Conservation (phyloP, 108 stramenopile species). For the Cyclotella kingstonii region DNA sequence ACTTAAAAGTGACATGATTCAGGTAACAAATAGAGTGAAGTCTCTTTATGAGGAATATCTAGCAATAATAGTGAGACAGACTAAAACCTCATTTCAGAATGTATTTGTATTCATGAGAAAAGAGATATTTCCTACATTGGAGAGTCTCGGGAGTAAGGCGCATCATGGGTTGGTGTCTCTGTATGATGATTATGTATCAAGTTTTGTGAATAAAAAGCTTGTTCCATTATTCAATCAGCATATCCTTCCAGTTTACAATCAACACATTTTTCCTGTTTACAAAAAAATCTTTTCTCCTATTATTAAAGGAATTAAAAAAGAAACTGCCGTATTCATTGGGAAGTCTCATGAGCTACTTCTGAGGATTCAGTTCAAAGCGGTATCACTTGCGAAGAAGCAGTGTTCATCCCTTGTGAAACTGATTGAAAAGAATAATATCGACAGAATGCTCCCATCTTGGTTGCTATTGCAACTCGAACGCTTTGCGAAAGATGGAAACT, state of each 20-base stretch:
- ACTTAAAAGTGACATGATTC: not conserved
- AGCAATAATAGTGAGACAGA: not conserved
- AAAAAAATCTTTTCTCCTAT: conserved; percentile 31
- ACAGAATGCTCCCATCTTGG: conserved; percentile 24
- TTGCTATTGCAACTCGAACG: conserved; percentile 3
- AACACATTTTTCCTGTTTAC: conserved; percentile 40
- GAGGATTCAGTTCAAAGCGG: conserved; percentile 25
- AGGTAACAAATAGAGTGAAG: not conserved
- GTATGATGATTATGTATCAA: conserved; percentile 30
- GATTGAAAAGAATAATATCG: conserved; percentile 23
- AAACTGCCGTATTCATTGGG: conserved; percentile 17
- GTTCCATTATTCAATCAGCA: conserved; percentile 10
- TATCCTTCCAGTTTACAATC: conserved; percentile 25
- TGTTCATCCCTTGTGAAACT: conserved; percentile 15
- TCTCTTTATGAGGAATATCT: not conserved
- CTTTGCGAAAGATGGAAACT: conserved; percentile 21
- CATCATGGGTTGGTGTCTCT: conserved; percentile 12
- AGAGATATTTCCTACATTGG: conserved; percentile 8
- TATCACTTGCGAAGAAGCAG: conserved; percentile 11
- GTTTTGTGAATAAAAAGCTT: conserved; percentile 14
- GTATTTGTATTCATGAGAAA: too few relatives aligned
- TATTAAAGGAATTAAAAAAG: conserved; percentile 22
- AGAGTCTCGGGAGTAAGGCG: conserved; percentile 8
- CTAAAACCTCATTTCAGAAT: too few relatives aligned
- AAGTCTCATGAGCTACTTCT: conserved; percentile 20